Conservation (phyloP, 192 early-diverging fungal genomes). For the Backusella psychrophila region DNA sequence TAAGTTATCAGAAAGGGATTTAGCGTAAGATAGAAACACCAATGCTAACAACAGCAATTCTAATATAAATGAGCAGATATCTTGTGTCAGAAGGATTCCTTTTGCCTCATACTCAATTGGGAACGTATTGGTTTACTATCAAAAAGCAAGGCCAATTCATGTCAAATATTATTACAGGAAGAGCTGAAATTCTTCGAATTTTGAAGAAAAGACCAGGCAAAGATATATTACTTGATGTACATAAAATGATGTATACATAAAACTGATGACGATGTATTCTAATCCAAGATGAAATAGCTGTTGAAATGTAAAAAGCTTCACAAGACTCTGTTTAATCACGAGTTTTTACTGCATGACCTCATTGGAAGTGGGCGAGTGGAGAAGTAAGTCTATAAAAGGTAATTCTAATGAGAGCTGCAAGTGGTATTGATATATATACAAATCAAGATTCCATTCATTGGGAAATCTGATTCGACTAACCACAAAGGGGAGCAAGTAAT, state of each 20-base stretch:
- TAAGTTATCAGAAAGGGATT: conserved; percentile 36
- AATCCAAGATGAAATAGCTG: conserved; percentile 17
- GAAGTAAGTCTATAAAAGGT: conserved; percentile 26
- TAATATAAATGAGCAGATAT: not conserved
- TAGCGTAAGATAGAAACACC: conserved; percentile 27
- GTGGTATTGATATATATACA: not conserved
- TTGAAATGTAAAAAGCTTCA: conserved; percentile 35
- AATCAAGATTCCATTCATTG: conserved; percentile 26
- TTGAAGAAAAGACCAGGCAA: conserved; percentile 41
- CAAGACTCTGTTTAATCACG: conserved; percentile 36
- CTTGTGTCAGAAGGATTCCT: conserved; percentile 24
- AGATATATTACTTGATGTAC: conserved; percentile 43
- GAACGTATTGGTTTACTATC: conserved; percentile 41
- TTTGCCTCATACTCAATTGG: conserved; percentile 29
- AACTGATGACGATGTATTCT: not conserved
- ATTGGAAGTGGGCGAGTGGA: conserved; percentile 50
- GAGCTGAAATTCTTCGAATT: conserved; percentile 41
- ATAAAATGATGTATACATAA: not conserved
- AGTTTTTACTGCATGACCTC: conserved; percentile 47
- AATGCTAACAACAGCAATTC: not conserved
- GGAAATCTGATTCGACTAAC: conserved; percentile 46
- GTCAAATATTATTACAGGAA: conserved; percentile 41
- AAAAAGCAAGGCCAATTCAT: conserved; percentile 41
- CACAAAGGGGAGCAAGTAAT: conserved; percentile 36
- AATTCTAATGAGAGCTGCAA: not conserved